Percentiles rank a stretch among this genome's conserved stretches.
These are phyloP conservation scores for Xylariales sp. DNA, from an alignment of 2,329 filamentous ascomycete species.

Conservation along the genomic window DNA sequence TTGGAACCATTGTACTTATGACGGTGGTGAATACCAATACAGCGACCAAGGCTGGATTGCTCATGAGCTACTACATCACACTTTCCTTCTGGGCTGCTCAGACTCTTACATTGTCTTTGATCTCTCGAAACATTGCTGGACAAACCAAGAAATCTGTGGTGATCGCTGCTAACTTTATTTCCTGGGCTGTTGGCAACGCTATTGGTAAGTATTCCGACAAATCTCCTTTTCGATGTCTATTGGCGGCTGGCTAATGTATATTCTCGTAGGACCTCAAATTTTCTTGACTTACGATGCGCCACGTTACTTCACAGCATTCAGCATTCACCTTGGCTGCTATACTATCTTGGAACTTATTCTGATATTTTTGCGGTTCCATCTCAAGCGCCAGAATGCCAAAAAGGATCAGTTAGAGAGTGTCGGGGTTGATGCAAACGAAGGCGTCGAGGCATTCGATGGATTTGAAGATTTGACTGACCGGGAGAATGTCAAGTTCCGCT, in stretches of 20 bases:
- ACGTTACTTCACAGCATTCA: constrained; percentile 65
- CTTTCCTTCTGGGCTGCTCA: constrained; percentile 75
- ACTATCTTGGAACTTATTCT: constrained; percentile 53
- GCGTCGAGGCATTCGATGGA: constrained; percentile 20
- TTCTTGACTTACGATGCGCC: constrained; percentile 58
- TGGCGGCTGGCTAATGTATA: too few species aligned
- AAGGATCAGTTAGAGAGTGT: constrained; percentile 21
- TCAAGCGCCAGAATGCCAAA: constrained; percentile 49
- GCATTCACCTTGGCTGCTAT: constrained; percentile 68
- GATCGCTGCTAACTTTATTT: constrained; percentile 66
- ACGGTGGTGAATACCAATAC: constrained; percentile 55
- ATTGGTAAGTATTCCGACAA: too few species aligned
- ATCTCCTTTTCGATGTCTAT: too few species aligned
- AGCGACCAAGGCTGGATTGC: constrained; percentile 58
- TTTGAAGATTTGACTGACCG: constrained; percentile 30
- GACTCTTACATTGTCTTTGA: constrained; percentile 61
- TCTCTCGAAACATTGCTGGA: constrained; percentile 66
- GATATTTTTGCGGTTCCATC: constrained; percentile 53
- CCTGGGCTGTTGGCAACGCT: constrained; percentile 39
- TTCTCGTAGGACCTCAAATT: constrained; percentile 61
- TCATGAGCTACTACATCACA: constrained; percentile 72
- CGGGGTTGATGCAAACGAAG: constrained; percentile 20
- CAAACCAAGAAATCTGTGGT: constrained; percentile 70
- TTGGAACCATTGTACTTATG: constrained; percentile 70
- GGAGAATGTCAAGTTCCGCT: constrained; percentile 29